Base-by-base conservation (phyloP, 352 stramenopile species). In the Elongisporangium undulatum region DNA sequence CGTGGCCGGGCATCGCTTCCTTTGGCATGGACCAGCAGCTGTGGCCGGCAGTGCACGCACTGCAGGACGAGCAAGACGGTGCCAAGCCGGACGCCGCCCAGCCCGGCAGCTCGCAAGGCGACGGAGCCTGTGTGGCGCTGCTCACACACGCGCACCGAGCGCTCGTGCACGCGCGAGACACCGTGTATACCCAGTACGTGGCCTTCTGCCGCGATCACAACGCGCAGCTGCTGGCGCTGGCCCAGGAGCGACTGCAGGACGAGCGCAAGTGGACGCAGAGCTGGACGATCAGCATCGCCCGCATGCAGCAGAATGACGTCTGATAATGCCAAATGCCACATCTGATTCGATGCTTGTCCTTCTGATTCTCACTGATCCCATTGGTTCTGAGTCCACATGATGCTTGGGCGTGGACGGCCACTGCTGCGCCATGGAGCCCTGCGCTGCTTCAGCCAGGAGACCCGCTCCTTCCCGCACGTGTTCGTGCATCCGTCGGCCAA, bases 101-200 rank as follows among this genome's bases (percentile, higher is more conserved):
- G 34, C 34, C 34, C 34, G 21, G 59, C 51, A 21, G 51, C 64
- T 38, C 56, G 26, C 6, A 62, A 61, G 15, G 23, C 51, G 66
- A 84, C 20, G 74, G 74, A 0, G 64, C 66, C 4, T 83, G 78
- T 29, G 64, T 73, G 3, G 62, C 66, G 22, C 66, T 90, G 49
- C 69, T 92, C 49, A 90, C 77, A 1, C 72, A 83, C 9, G 76
- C 79, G 10, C 82, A 92, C 49, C 76, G 82, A 16, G 72, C 67
- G 16, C 66, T 89, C 4, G 59, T 92, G n/a, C 45, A 65, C 50
- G 61, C 55, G 16, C 75, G 82, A 52, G 73, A 92, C 22, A 50
- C 61, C 21, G 63, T 59, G n/a, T 77, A 89, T 51, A 55, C 66
- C 20, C 50, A 67, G 24, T 90, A 74, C 55, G 54, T 58, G 0